phyloP scores from a whole-genome alignment of 306 rosid species.

The Cajanus cajan region DNA sequence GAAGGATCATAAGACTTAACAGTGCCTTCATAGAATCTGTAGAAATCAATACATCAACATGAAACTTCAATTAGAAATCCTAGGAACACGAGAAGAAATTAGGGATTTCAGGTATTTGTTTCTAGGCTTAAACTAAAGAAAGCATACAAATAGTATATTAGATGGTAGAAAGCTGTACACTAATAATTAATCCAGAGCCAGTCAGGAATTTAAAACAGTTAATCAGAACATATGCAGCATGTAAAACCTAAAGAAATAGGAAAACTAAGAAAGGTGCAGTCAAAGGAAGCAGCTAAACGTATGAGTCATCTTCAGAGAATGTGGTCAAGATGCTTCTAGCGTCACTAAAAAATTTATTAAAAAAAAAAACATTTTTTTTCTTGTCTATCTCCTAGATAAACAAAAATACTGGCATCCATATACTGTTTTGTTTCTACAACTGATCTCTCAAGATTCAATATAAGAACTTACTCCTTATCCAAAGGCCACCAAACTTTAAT shows the following conservation, averaged over 20 bases:
- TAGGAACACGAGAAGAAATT: not conserved
- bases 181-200: conserved; percentile 1
- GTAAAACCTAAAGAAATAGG: not conserved
- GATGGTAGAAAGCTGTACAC: not conserved
- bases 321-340: conserved; percentile 20
- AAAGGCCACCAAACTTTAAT: conserved; percentile 99
- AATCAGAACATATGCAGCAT: conserved; percentile 12
- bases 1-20: conserved; percentile 72
- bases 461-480: conserved; percentile 69
- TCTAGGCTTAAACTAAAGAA: conserved; percentile 16
- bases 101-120: not conserved
- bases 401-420: not conserved
- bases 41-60: conserved; percentile 29
- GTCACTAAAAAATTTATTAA: not conserved
- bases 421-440: conserved; percentile 19
- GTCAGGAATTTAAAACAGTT: conserved; percentile 14
- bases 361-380: not conserved
- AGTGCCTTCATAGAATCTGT: conserved; percentile 87
- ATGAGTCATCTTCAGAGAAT: not conserved
- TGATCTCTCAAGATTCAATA: conserved; percentile 7
- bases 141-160: not conserved
- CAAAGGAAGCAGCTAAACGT: conserved; percentile 7
- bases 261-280: not conserved
- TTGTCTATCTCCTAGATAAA: not conserved
- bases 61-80: conserved; percentile 22